Evolutionary conservation across 2,329 filamentous ascomycete genomes (phyloP).

Genomic region (Furcasterigmium furcatum): DNA sequence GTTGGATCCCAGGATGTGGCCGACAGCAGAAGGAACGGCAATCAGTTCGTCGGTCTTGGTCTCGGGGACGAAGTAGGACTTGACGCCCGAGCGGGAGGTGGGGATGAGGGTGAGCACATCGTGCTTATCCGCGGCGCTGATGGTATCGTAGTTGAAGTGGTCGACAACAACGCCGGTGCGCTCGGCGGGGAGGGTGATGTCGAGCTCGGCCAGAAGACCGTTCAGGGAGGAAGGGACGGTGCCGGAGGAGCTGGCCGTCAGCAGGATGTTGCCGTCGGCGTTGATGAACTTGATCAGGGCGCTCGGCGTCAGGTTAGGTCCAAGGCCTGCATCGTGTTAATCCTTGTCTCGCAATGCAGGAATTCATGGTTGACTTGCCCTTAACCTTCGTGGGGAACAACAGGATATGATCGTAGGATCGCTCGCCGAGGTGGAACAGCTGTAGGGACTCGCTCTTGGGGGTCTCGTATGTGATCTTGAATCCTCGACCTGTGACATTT

Average conservation of each 20-base stretch:
- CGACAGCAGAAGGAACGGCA: slow-evolving; percentile 78
- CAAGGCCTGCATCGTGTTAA: slow-evolving; percentile 51
- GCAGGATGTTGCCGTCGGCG: slow-evolving; percentile 83
- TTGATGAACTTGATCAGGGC: slow-evolving; percentile 89
- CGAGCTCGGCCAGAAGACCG: slow-evolving; percentile 80
- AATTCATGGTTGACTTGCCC: slow-evolving; percentile 48
- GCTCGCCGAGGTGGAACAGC: slow-evolving; percentile 83
- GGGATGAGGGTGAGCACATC: slow-evolving; percentile 76
- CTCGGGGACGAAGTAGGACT: slow-evolving; percentile 72
- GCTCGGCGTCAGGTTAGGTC: slow-evolving; percentile 82
- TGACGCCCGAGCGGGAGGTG: slow-evolving; percentile 60
- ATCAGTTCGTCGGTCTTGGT: slow-evolving; percentile 54
- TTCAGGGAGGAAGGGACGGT: slow-evolving; percentile 70
- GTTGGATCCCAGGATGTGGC: slow-evolving; percentile 76
- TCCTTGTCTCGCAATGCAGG: slow-evolving; percentile 25
- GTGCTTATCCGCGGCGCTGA: slow-evolving; percentile 76
- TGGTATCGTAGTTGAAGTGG: slow-evolving; percentile 88
- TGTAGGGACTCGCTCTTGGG: slow-evolving; percentile 75
- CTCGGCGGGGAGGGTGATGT: slow-evolving; percentile 82
- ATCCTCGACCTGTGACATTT: slow-evolving; percentile 69
- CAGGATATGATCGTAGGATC: slow-evolving; percentile 86
- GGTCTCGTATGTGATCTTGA: slow-evolving; percentile 75
- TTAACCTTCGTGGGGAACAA: slow-evolving; percentile 89
- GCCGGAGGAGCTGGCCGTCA: slow-evolving; percentile 73
- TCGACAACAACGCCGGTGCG: slow-evolving; percentile 85